Base-by-base conservation (phyloP, 805 yeast species). In the Ogataea pini region DNA sequence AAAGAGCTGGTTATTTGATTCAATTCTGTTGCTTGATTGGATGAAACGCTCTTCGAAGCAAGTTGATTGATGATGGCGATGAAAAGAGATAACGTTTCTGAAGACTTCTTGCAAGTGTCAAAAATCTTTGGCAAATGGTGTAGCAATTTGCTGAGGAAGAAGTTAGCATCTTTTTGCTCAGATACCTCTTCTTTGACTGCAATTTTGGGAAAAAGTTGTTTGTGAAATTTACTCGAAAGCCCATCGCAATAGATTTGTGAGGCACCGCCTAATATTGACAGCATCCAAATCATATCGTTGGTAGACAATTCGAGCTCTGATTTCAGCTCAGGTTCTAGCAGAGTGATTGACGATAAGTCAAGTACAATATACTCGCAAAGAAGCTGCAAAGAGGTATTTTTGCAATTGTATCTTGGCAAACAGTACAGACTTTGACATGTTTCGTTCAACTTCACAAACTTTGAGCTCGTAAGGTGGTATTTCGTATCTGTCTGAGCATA, bases 201-300 rank as follows among this genome's bases (percentile, higher is more conserved):
- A 12, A 14, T 42, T 33, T 49, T 55, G 3, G 60, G 55, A 25
- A 61, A 51, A 20, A 63, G 31, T 2, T 44, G 36, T 27, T 48
- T 56, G 40, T 51, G 49, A 28, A 58, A 57, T 17, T 44, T 47
- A 36, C 54, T 58, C 1, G 46, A 28, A 4, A 49, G 48, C 7
- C 64, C 71, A 29, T 57, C 62, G 7, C 61, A 40, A 31, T 65
- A 63, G 7, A 74, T 63, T 33, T 58, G 47, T 3, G 59, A 47
- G 1, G 74, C 58, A 1, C 84, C 84, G 39, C 66, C 55, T 1
- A 80, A 55, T 31, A 78, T 61, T 9, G 68, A 61, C 18, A 79
- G 54, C 14, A 79, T 42, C 12, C 72, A 49, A 1, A 64, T 67
- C 24, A 75, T 55, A 14, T 58, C 52, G 10, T 59, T 53, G 2